A percentile compares a stretch with the other conserved stretches of the same genome.
Evolutionary conservation across 371 early-diverging fungal genomes (phyloP).

Genomic region (Zopfochytrium polystomum): DNA sequence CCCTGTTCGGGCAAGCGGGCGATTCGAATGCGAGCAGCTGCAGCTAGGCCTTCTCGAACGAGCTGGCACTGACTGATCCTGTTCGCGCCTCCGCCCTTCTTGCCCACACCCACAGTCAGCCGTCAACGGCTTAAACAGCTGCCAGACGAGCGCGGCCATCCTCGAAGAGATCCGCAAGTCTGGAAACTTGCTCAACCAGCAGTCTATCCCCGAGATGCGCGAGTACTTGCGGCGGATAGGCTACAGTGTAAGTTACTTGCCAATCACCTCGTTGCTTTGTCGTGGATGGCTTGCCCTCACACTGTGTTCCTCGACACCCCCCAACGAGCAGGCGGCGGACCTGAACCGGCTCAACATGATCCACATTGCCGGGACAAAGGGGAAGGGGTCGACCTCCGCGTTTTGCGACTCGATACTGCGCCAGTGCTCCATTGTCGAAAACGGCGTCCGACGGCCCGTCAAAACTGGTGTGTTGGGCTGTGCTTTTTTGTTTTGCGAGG

Average conservation of each 20-base stretch:
- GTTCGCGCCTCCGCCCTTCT: no score
- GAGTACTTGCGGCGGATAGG: constrained; percentile 66
- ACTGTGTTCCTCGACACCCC: not conserved
- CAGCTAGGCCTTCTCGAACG: no score
- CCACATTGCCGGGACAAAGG: constrained; percentile 83
- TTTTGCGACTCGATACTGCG: constrained; percentile 56
- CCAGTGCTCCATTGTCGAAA: constrained; percentile 10
- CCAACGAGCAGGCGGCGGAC: constrained; percentile 19
- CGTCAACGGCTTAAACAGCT: not conserved
- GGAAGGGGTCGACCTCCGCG: constrained; percentile 78
- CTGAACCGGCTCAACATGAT: constrained; percentile 53
- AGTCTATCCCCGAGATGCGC: constrained; percentile 70
- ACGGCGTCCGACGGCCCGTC: constrained; percentile 32
- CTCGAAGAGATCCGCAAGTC: constrained; percentile 69
- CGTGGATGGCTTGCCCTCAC: not conserved
- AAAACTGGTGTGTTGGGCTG: constrained; percentile 55
- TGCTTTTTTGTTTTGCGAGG: not conserved
- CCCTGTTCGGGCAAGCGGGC: no score
- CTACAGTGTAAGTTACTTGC: constrained; percentile 53
- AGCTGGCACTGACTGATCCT: no score
- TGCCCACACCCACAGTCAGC: no score
- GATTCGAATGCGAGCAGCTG: no score
- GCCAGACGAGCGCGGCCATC: constrained; percentile 65
- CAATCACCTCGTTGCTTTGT: constrained; percentile 1
- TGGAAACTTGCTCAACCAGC: constrained; percentile 66